phyloP scores from a whole-genome alignment of 2,329 filamentous ascomycete genomes.

The Dactylonectria macrodidyma region DNA sequence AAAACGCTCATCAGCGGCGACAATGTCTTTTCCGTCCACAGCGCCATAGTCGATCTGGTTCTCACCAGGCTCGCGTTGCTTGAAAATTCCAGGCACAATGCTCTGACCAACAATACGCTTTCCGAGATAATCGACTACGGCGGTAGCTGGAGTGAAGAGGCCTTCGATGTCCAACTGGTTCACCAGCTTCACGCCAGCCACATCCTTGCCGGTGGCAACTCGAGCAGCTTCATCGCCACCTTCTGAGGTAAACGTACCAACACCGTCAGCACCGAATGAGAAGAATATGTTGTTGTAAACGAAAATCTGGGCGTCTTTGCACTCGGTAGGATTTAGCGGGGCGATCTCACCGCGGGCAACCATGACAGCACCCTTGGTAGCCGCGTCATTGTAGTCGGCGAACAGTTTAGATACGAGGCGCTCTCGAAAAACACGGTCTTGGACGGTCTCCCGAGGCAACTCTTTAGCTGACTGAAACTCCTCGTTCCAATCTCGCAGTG shows the following conservation, averaged over 20 bases:
- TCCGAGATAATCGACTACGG: conserved; percentile 96
- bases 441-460: conserved; percentile 91
- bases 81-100: conserved; percentile 99
- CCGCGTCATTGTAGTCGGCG: conserved; percentile 97
- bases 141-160: conserved; percentile 94
- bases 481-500: conserved; percentile 97
- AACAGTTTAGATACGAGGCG: conserved; percentile 95
- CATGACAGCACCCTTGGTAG: conserved; percentile 90
- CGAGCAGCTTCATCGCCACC: conserved; percentile 96
- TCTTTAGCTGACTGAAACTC: conserved; percentile 98
- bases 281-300: conserved; percentile 99
- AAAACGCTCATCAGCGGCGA: conserved; percentile 92
- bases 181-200: conserved; percentile 92
- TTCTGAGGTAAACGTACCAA: conserved; percentile 96
- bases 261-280: conserved; percentile 97
- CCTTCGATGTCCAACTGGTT: conserved; percentile 98
- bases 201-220: conserved; percentile 96
- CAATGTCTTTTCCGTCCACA: conserved; percentile 95
- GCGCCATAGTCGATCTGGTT: conserved; percentile 99
- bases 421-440: conserved; percentile 96
- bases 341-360: conserved; percentile 94
- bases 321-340: conserved; percentile 94
- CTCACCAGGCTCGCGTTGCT: conserved; percentile 96
- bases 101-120: conserved; percentile 98
- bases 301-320: conserved; percentile 94